Evolutionary conservation across 2,329 filamentous ascomycete species (phyloP).

Genomic region (Peltaster fructicola): DNA sequence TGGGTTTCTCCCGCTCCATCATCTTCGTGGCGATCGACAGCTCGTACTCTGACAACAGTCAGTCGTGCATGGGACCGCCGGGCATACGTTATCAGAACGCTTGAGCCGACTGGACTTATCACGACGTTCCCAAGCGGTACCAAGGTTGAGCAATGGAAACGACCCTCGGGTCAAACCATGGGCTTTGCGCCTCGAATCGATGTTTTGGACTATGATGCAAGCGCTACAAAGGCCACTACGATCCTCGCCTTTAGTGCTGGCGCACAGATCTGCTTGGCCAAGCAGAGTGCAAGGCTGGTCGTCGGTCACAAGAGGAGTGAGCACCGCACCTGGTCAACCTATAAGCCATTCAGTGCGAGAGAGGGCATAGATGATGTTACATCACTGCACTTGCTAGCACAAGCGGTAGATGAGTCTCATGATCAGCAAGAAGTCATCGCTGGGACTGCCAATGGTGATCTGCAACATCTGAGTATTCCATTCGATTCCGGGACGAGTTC

Average conservation of each 20-base stretch:
- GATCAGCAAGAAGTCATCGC: constrained; percentile 33
- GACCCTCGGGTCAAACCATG: constrained; percentile 32
- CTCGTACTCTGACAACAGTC: constrained; percentile 36
- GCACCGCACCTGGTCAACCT: constrained; percentile 30
- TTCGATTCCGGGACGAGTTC: no score
- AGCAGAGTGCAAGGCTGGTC: constrained; percentile 14
- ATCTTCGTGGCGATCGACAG: constrained; percentile 31
- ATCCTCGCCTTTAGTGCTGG: constrained; percentile 41
- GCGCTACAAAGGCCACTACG: constrained; percentile 20
- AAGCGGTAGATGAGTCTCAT: constrained; percentile 15
- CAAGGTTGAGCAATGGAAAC: constrained; percentile 21
- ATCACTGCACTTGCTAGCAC: constrained; percentile 33
- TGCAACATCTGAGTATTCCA: constrained; percentile 22
- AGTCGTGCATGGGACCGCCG: constrained; percentile 39
- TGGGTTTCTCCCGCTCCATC: constrained; percentile 16
- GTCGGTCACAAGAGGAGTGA: constrained; percentile 1
- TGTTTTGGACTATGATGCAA: constrained; percentile 16
- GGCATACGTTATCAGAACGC: constrained; percentile 36
- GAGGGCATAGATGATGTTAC: constrained; percentile 43
- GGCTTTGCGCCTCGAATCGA: constrained; percentile 36
- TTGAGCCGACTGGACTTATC: constrained; percentile 25
- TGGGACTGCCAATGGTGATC: constrained; percentile 37
- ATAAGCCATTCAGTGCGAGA: constrained; percentile 31
- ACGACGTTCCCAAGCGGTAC: constrained; percentile 13
- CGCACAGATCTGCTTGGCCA: constrained; percentile 31